Base-by-base conservation (phyloP, 345 rosid genomes). In the Angophora floribunda region DNA sequence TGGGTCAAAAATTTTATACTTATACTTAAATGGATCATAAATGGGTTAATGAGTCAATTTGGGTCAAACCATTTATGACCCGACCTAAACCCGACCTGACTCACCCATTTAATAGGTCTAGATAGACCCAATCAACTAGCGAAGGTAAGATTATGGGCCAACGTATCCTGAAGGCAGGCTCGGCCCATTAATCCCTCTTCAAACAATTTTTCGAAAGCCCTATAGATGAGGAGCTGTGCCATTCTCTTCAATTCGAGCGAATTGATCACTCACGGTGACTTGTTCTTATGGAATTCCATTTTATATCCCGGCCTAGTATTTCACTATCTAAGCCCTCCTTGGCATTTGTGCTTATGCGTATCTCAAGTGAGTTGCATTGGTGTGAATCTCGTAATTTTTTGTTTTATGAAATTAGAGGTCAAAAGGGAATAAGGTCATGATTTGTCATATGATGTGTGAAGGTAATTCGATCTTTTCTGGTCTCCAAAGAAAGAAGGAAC, bases 381-480 rank as follows among this genome's bases (percentile, higher is more conserved):
- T 21, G 22, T 55, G 5, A 55, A 55, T 55, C 61, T 55, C 61
- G 22, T 55, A 55, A 21, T 3, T 55, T 3, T 55, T 55, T 26
- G 22, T 55, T 55, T 55, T 36, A 36, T 36, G 41, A 36, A 36
- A 36, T 55, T 21, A 55, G 61, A 55, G 61, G 9, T 55, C 61
- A 55, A 55, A 55, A 22, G 12, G 61, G 61, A 26, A 55, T 0
- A 55, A 55, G 26, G 26, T 55, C 12, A 55, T 55, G 22, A 55
- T 55, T 55, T 55, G 26, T 55, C 61, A 55, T 55, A 1, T 55
- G 1, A 21, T 55, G 61, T 55, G 61, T 55, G 22, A 11, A 55
- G 22, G 0, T 55, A 21, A 0, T 55, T 21, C 0, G 5, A 55
- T 55, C 2, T 55, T 55, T 21, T 55, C 61, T 55, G 21, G 3